Evolutionary conservation across 225 moss, liverwort and hornwort species (phyloP), one percentile per base, ranked within the genome.

Genomic region (Rhytidiadelphus loreus): DNA sequence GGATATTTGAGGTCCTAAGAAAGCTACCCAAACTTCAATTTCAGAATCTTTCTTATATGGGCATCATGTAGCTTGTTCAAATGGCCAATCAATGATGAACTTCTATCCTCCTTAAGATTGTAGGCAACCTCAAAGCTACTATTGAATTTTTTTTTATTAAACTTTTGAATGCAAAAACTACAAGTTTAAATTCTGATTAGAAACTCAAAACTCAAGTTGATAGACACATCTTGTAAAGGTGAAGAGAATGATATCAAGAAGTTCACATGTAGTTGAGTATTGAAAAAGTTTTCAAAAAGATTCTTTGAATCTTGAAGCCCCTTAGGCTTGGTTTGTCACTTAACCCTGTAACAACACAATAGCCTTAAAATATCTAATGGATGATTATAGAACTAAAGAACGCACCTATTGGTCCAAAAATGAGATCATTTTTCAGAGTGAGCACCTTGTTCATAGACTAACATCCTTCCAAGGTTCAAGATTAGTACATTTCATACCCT

Each of bases 291-390:
- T 18, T 19, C 2, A 48, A 20, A 5, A 48, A 48, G 19, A 74
- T 74, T 74, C 32, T 12, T 20, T 20, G 1, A 32, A 74, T 4
- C 44, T n/a, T n/a, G n/a, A 72, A 44, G 10, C 44, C 20, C 19
- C 8, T 20, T 0, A 0, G 0, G 3, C 17, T 29, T 30, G 11
- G 5, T 48, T 0, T 73, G 0, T 11, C 0, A 0, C 46, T 73
- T 30, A 29, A 73, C 3, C 12, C 0, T 30, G 0, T 30, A 46
- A 46, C 5, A 2, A 29, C 12, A 13, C 16, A 4, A 6, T 1
- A 0, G 1, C 6, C 44, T 44, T 11, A 10, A 73, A 73, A 18
- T 43, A 28, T 17, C 1, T 0, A 5, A 11, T 46, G 6, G 7
- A 46, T 30, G 3, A 73, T 0, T 46, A 0, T 10, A 18, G 0